phyloP scores from a whole-genome alignment of 176 grass and related monocot species.

The Otatea glauca region DNA sequence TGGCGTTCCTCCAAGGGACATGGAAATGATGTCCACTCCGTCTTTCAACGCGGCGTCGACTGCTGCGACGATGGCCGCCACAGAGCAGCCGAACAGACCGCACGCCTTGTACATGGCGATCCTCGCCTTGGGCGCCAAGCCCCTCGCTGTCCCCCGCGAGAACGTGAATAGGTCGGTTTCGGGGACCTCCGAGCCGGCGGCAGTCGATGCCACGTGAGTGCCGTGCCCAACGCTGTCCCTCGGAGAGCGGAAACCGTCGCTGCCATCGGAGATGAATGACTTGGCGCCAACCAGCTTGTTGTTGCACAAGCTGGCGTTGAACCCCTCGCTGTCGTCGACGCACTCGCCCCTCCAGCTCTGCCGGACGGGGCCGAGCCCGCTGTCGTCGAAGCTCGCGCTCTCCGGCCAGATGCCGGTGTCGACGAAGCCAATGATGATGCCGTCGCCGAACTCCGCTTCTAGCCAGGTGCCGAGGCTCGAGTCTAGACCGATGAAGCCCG shows the following conservation, averaged over 20 bases:
- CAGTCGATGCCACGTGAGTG: constrained; percentile 43
- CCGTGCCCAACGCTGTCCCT: constrained; percentile 47
- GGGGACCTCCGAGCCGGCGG: constrained; percentile 32
- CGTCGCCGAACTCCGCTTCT: constrained; percentile 42
- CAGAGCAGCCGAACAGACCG: neutral
- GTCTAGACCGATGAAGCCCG: constrained; percentile 54
- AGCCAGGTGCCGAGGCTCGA: neutral
- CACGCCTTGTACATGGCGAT: constrained; percentile 47
- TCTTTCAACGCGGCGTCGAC: constrained; percentile 42
- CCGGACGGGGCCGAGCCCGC: constrained; percentile 12
- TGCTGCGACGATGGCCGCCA: neutral
- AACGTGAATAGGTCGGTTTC: constrained; percentile 14
- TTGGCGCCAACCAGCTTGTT: constrained; percentile 60
- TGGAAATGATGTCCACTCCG: constrained; percentile 48
- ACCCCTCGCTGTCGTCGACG: constrained; percentile 41
- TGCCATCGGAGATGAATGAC: constrained; percentile 46
- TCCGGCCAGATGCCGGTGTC: constrained; percentile 61
- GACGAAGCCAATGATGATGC: constrained; percentile 58
- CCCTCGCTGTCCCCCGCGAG: neutral
- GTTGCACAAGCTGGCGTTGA: constrained; percentile 59
- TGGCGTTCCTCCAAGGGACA: constrained; percentile 1
- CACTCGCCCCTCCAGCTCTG: constrained; percentile 33
- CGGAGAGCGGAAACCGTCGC: constrained; percentile 28
- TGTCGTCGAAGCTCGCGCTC: constrained; percentile 50
- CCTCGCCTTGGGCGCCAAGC: constrained; percentile 37